Base-by-base conservation (phyloP, 495 filamentous ascomycete species). In the Arthonia radiata region DNA sequence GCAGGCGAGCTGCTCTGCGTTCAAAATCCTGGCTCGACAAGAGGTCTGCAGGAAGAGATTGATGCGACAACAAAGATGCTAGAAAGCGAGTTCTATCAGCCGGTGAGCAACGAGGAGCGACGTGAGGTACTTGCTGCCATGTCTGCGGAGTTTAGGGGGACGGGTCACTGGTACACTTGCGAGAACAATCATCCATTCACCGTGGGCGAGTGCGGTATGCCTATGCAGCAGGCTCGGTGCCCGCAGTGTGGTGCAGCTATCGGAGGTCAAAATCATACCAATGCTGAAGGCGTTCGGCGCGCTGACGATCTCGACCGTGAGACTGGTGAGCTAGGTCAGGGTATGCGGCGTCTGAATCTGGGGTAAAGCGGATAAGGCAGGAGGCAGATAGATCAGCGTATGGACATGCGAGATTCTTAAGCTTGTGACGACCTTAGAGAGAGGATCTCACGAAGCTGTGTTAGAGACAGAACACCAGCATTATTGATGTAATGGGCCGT, bases 191-290 rank as follows among this genome's bases (percentile, higher is more conserved):
- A 27, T 13, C 21, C 46, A 16, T 80, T 80, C 36, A 70, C 71
- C 0, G 49, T 77, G 18, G 71, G 73, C 0, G 62, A 79, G 33
- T 82, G 74, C 41, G 76, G 72, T 6, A 63, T 61, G 52, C 62
- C 73, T 0, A 69, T 72, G 57, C 31, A 78, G 43, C 28, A 34
- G 27, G 52, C 69, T 2, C 33, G 36, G 15, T 82, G 73, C 32
- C 72, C 75, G 3, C 57, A 78, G 31, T 80, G 71, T 37, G 57
- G 53, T 7, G 53, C 51, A 3, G 30, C 48, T 2, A 57, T 80
- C 25, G 74, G 71, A 24, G 73, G 73, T 0, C 24, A 41, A 17
- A 1, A 64, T 30, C 66, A 80, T 52, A 23, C 19, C 15, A 24
- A 56, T 40, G 53, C 38, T 7, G 46, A 41, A 5, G 67, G 67